phyloP scores from a whole-genome alignment of 2,329 filamentous ascomycete genomes.

The Clathrospora elynae region DNA sequence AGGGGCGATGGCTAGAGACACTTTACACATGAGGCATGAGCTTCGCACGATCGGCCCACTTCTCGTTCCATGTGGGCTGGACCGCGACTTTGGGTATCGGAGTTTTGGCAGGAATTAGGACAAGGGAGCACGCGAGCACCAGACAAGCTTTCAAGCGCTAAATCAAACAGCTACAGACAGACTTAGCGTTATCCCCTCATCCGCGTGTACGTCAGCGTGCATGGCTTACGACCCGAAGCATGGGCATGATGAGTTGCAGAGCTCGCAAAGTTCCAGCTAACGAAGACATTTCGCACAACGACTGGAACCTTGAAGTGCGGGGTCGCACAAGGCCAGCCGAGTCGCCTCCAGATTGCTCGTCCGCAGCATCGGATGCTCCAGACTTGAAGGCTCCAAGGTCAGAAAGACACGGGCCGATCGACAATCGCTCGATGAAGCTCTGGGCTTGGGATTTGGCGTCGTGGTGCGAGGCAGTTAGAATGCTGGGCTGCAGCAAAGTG shows the following conservation, averaged over 20 bases:
- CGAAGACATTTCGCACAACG: constrained; percentile 13
- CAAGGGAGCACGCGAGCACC: constrained; percentile 5
- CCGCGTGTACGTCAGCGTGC: constrained; percentile 21
- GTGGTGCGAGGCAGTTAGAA: constrained; percentile 29
- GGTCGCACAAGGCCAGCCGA: constrained; percentile 22
- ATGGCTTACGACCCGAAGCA: constrained; percentile 10
- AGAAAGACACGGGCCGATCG: constrained; percentile 30
- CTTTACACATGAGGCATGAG: background rate
- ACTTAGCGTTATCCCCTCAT: background rate
- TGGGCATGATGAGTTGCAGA: constrained; percentile 5
- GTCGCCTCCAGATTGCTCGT: constrained; percentile 1
- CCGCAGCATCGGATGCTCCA: constrained; percentile 9
- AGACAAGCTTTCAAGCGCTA: background rate
- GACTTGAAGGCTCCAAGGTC: constrained; percentile 17
- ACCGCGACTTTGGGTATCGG: background rate
- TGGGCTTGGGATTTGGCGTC: constrained; percentile 14
- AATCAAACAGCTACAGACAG: too few species aligned
- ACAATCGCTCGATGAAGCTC: constrained; percentile 21
- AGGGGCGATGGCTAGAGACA: constrained; percentile 2
- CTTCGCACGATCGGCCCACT: background rate
- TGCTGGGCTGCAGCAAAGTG: constrained; percentile 20
- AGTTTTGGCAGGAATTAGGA: constrained; percentile 5
- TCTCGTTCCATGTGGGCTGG: background rate
- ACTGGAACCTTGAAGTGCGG: constrained; percentile 15
- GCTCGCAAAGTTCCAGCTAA: constrained; percentile 15